These are phyloP conservation scores for Populus ilicifolia DNA, from an alignment of 345 rosid genomes.

Conservation along the genomic window DNA sequence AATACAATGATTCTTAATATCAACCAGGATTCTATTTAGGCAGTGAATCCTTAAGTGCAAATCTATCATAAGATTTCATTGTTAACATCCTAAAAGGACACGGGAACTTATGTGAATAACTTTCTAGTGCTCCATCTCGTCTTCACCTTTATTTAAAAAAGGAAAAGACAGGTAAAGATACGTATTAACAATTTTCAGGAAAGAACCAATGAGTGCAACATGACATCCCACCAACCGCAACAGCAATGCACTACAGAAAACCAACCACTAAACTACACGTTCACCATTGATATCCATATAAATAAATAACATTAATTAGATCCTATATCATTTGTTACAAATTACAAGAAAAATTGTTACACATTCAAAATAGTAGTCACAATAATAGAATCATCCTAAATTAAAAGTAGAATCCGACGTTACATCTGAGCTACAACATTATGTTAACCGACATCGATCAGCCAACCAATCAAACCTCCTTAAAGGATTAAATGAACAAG, in stretches of 20 bases:
- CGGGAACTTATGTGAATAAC: conserved; percentile 13
- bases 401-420: not conserved
- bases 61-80: conserved; percentile 12
- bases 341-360: not conserved
- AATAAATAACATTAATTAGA: conserved; percentile 1
- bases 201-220: conserved; percentile 23
- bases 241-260: conserved; percentile 6
- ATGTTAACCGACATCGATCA: not conserved
- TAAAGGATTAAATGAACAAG: not conserved
- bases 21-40: not conserved
- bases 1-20: conserved; percentile 1
- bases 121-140: conserved; percentile 4
- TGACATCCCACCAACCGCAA: conserved; percentile 31
- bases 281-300: conserved; percentile 12
- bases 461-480: conserved; percentile 9
- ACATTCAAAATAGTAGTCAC: not conserved
- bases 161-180: not conserved
- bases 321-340: not conserved
- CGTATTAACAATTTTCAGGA: conserved; percentile 14
- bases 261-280: conserved; percentile 22
- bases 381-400: not conserved
- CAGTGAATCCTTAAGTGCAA: not conserved
- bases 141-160: not conserved
- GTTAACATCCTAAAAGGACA: conserved; percentile 20
- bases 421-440: conserved; percentile 1